phyloP scores from a whole-genome alignment of 495 filamentous ascomycete species.

The Neurospora sp. region DNA sequence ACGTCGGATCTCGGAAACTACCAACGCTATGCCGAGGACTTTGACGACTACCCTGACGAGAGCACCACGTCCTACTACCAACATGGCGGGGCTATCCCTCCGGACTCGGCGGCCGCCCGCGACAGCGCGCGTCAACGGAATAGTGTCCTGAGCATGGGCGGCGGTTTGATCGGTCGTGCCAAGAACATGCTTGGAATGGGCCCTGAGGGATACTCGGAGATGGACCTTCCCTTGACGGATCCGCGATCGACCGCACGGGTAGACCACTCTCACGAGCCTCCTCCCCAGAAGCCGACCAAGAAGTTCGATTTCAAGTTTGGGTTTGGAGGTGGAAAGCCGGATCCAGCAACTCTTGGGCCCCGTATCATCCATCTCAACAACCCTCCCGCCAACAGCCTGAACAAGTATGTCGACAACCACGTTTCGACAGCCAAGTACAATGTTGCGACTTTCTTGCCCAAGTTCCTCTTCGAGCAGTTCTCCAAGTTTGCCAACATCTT shows the following conservation, averaged over 20 bases:
- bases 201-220: slow-evolving; percentile 79
- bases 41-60: slow-evolving; percentile 67
- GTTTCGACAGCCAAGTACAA: slow-evolving; percentile 99
- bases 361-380: slow-evolving; percentile 96
- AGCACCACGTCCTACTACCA: slow-evolving; percentile 54
- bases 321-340: slow-evolving; percentile 75
- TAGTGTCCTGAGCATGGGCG: slow-evolving; percentile 76
- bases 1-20: slow-evolving; percentile 78
- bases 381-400: slow-evolving; percentile 77
- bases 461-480: slow-evolving; percentile 98
- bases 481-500: slow-evolving; percentile 99
- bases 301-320: slow-evolving; percentile 83
- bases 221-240: slow-evolving; percentile 94
- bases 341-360: slow-evolving; percentile 84
- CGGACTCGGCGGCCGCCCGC: slow-evolving; percentile 34
- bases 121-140: slow-evolving; percentile 63
- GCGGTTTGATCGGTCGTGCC: slow-evolving; percentile 73
- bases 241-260: slow-evolving; percentile 33
- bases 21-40: slow-evolving; percentile 79
- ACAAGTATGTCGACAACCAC: slow-evolving; percentile 92
- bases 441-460: slow-evolving; percentile 84
- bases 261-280: slow-evolving; percentile 21
- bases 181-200: slow-evolving; percentile 90
- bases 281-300: slow-evolving; percentile 38
- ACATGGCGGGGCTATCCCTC: slow-evolving; percentile 46